A percentile compares a stretch with the other conserved stretches of the same genome.
Conservation (phyloP, 2,329 filamentous ascomycete species). For the Aspergillus sp. region DNA sequence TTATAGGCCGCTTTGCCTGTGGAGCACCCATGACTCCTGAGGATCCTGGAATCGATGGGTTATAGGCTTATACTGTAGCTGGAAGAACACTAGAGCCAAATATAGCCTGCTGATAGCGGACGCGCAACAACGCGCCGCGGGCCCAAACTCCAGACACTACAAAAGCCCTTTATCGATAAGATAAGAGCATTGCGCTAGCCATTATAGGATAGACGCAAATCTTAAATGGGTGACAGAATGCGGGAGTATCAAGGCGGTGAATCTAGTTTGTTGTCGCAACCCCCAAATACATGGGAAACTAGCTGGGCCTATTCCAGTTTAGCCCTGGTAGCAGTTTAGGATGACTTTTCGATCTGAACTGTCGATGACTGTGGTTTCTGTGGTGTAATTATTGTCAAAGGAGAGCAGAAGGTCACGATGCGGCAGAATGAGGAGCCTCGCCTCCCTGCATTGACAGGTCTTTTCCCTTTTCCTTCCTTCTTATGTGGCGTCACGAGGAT, state of each 20-base stretch:
- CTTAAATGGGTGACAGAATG: background rate
- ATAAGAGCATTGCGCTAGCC: background rate
- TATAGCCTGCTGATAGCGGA: background rate
- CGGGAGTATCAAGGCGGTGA: background rate
- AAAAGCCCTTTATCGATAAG: background rate
- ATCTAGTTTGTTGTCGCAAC: background rate
- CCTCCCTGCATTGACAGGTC: too few species aligned
- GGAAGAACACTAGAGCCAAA: background rate
- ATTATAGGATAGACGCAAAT: too few species aligned
- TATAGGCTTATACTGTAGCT: background rate
- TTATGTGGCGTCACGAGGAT: background rate
- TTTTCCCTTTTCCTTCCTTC: background rate
- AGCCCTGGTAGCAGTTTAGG: background rate
- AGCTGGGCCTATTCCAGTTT: background rate
- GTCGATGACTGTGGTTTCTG: background rate
- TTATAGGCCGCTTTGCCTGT: conserved; percentile 21
- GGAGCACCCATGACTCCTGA: conserved; percentile 12
- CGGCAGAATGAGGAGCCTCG: background rate
- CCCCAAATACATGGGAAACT: too few species aligned
- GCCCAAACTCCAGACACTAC: background rate
- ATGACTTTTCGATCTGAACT: background rate
- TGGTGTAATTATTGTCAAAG: background rate
- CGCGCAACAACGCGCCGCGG: too few species aligned
- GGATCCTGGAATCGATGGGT: background rate
- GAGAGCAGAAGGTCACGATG: background rate